Evolutionary conservation across 2,329 filamentous ascomycete genomes (phyloP), one percentile per base, ranked within the genome.

Genomic region (Neodidymelliopsis sp.): DNA sequence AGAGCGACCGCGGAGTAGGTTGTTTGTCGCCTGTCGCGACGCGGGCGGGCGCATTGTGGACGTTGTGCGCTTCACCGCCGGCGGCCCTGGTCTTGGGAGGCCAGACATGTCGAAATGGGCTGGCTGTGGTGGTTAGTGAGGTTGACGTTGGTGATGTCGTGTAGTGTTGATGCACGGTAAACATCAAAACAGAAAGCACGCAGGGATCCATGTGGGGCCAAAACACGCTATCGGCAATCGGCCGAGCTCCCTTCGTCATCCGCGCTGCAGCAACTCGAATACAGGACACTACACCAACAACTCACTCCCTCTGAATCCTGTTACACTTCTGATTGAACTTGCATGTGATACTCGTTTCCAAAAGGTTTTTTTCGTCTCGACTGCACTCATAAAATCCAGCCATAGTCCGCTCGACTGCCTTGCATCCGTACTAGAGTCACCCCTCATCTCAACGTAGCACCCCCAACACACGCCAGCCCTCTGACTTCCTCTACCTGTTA

Each of bases 21-120:
- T 81, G 79, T 25, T 60, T 30, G 80, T 39, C 22, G 43, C 38
- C 13, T 39, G 80, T 56, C 82, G 77, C 65, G 82, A 79, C 11
- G 77, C 66, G 18, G 83, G 80, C 25, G 80, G 81, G 55, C 81
- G 77, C 70, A 84, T 82, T 30, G 79, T 77, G 49, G 58, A 57
- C 8, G 73, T 77, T 51, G 75, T 71, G 45, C 73, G 81, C 68
- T 77, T 81, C 55, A 74, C 70, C 20, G 60, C 55, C 38, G 79
- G 77, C 66, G 75, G 72, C 49, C 77, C 72, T 70, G 80, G 76
- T 69, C 82, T 76, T 57, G 78, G 76, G 53, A 80, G 73, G 69
- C 79, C 80, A 69, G 79, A 79, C 83, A 85, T 85, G 42, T 31
- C 53, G 50, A 28, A 52, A 23, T 40, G 13, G 25, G 49, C 25